Conservation (phyloP, 257 asterid species). For the Fraxinus americana region DNA sequence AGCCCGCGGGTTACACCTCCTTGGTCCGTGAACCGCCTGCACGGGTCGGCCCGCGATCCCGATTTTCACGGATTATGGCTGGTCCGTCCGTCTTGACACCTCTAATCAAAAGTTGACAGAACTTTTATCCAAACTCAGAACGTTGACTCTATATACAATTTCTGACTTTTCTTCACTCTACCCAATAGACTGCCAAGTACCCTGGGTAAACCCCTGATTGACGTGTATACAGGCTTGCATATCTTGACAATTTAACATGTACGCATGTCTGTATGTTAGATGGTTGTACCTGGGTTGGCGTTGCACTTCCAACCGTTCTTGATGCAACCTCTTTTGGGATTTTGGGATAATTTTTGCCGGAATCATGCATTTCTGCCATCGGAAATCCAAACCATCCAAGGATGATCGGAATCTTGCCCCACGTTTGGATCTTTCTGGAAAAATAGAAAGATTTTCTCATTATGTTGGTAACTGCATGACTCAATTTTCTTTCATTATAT, state of each 20-base stretch:
- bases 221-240: neutral
- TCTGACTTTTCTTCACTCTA: neutral
- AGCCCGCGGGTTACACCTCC: no score
- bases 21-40: no score
- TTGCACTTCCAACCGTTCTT: constrained; percentile 41
- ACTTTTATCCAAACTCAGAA: neutral
- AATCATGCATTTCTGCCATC: constrained; percentile 51
- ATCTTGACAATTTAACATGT: neutral
- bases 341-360: constrained; percentile 53
- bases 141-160: neutral
- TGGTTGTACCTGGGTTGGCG: constrained; percentile 28
- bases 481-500: neutral
- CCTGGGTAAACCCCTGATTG: neutral
- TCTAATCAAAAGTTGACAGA: neutral
- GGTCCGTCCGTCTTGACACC: no score
- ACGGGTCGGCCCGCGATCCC: no score
- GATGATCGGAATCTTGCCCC: constrained; percentile 51
- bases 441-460: constrained; percentile 67
- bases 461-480: constrained; percentile 56
- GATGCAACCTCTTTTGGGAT: constrained; percentile 48
- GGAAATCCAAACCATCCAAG: constrained; percentile 34
- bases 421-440: constrained; percentile 46
- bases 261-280: constrained; percentile 2
- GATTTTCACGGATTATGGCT: no score
- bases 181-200: neutral